phyloP scores from a whole-genome alignment of 1,139 yeast species.

The Pichia terricola region DNA sequence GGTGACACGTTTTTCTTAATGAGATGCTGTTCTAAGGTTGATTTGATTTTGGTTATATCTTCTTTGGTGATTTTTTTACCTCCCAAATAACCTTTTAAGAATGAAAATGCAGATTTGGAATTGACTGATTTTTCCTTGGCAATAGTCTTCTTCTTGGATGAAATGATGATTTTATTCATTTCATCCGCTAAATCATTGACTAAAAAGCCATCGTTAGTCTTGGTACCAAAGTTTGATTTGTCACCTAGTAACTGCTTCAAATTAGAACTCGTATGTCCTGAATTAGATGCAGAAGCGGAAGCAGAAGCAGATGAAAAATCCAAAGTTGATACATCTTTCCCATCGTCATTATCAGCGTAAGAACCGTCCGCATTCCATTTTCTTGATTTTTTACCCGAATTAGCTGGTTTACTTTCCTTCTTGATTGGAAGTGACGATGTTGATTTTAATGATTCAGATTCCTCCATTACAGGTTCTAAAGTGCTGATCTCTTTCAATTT shows the following conservation, averaged over 20 bases:
- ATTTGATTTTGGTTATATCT: constrained; percentile 34
- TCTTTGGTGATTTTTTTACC: constrained; percentile 46
- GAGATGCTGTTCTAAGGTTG: constrained; percentile 37
- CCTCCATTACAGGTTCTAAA: not conserved
- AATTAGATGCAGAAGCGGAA: constrained; percentile 9
- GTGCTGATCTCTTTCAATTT: constrained; percentile 14
- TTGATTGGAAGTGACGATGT: not conserved
- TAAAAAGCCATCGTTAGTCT: constrained; percentile 38
- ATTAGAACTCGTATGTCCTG: constrained; percentile 12
- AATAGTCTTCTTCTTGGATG: constrained; percentile 13
- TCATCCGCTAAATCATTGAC: constrained; percentile 41
- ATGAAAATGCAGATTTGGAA: constrained; percentile 36
- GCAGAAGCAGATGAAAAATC: constrained; percentile 35
- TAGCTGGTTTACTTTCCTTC: constrained; percentile 7
- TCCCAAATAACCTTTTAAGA: constrained; percentile 45
- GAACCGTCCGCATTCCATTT: constrained; percentile 44
- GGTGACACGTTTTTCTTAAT: constrained; percentile 45
- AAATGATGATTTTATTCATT: constrained; percentile 31
- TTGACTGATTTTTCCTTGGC: constrained; percentile 18
- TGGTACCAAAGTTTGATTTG: constrained; percentile 35
- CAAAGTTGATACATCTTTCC: constrained; percentile 24
- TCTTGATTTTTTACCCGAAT: constrained; percentile 28
- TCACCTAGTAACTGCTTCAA: constrained; percentile 28
- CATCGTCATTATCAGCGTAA: constrained; percentile 27
- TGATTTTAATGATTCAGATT: not conserved